A percentile compares a stretch with the other conserved stretches of the same genome.
Conservation (phyloP, 768 basidiomycete genomes). For the Ramaria sp. region DNA sequence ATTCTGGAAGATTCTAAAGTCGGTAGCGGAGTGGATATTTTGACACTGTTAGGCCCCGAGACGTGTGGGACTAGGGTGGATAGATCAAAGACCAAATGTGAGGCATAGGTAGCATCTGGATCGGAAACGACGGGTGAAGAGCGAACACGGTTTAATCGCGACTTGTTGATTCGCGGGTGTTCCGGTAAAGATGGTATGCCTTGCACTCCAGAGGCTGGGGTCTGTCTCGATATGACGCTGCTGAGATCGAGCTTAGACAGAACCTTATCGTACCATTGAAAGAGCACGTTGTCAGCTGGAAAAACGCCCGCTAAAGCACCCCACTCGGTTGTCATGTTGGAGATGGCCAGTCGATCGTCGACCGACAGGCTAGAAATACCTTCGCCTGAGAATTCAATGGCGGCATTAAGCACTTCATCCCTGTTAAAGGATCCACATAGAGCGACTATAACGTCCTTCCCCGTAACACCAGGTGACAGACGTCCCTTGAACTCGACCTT, state of each 20-base stretch:
- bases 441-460: conserved; percentile 97
- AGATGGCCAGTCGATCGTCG: conserved; percentile 90
- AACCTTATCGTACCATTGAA: conserved; percentile 77
- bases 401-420: conserved; percentile 94
- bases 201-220: conserved; percentile 19
- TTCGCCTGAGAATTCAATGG: conserved; percentile 91
- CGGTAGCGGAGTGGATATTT: conserved; percentile 88
- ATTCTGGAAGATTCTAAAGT: conserved; percentile 64
- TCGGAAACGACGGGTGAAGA: conserved; percentile 50
- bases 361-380: conserved; percentile 70
- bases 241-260: conserved; percentile 66
- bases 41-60: conserved; percentile 97
- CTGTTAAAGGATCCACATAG: conserved; percentile 92
- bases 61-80: conserved; percentile 91
- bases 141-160: conserved; percentile 57
- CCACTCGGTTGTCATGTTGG: conserved; percentile 99
- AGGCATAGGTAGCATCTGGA: conserved; percentile 65
- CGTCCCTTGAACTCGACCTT: conserved; percentile 83
- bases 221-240: conserved; percentile 48
- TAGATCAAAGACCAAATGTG: conserved; percentile 85
- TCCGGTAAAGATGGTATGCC: conserved; percentile 61
- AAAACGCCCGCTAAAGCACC: conserved; percentile 94
- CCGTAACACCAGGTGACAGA: conserved; percentile 83
- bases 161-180: conserved; percentile 79
- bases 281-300: conserved; percentile 74